Evolutionary conservation across 2,329 filamentous ascomycete species (phyloP).

Genomic region (Fusarium denticulatum): DNA sequence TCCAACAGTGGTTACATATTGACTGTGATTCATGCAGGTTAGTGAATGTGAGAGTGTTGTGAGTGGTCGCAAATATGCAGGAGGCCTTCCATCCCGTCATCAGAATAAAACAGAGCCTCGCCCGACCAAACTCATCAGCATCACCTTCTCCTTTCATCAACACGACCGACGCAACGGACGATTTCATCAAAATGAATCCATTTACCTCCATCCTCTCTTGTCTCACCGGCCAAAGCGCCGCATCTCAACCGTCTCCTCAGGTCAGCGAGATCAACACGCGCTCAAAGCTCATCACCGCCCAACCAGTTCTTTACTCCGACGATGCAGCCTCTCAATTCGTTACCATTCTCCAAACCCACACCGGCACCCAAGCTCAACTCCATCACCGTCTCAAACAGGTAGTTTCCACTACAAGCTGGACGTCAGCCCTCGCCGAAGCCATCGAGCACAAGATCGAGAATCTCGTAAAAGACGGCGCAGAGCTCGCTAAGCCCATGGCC

Average conservation of each 20-base stretch:
- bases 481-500: slow-evolving; percentile 13
- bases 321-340: slow-evolving; percentile 27
- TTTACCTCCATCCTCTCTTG: not conserved
- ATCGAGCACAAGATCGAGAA: slow-evolving; percentile 31
- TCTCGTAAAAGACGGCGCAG: slow-evolving; percentile 15
- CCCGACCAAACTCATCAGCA: too few relatives aligned
- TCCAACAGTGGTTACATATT: rapidly evolving
- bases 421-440: slow-evolving; percentile 21
- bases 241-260: rapidly evolving
- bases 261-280: not conserved
- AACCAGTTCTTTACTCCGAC: slow-evolving; percentile 12
- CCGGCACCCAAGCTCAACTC: not conserved
- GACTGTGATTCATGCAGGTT: not conserved
- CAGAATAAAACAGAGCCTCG: not conserved
- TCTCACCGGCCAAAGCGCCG: not conserved
- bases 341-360: slow-evolving; percentile 7
- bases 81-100: not conserved
- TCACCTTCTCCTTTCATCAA: not conserved
- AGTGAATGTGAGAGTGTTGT: rapidly evolving
- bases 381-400: slow-evolving; percentile 16
- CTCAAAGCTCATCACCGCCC: not conserved
- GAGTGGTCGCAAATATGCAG: not conserved
- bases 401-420: slow-evolving; percentile 28
- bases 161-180: rapidly evolving
- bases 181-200: not conserved